Evolutionary conservation across 2,329 filamentous ascomycete genomes (phyloP).

Genomic region (Sclerotinia borealis): DNA sequence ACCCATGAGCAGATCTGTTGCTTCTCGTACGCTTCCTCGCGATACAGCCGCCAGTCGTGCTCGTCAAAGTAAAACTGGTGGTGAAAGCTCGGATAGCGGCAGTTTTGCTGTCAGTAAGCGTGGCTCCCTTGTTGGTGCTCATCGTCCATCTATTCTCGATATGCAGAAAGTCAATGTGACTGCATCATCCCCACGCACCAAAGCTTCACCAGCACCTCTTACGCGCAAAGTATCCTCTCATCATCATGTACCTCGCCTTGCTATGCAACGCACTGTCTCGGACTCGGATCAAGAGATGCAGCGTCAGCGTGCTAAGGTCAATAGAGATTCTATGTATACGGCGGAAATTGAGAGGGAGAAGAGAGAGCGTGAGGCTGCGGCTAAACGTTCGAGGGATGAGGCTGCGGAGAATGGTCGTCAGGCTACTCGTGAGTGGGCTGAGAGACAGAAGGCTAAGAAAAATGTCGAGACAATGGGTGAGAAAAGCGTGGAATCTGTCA

Average conservation of each 20-base stretch:
- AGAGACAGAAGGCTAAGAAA: slow-evolving; percentile 41
- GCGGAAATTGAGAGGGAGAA: slow-evolving; percentile 48
- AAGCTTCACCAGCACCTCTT: slow-evolving; percentile 17
- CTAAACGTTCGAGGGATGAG: slow-evolving; percentile 50
- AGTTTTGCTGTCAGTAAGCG: slow-evolving; percentile 27
- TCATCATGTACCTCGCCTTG: slow-evolving; percentile 19
- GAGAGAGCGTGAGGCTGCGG: slow-evolving; percentile 47
- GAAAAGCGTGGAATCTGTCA: slow-evolving; percentile 23
- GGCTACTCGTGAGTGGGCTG: slow-evolving; percentile 56
- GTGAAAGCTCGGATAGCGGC: slow-evolving; percentile 23
- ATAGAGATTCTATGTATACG: slow-evolving; percentile 44
- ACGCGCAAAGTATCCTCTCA: slow-evolving; percentile 23
- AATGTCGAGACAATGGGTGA: slow-evolving; percentile 18
- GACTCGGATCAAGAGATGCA: slow-evolving; percentile 46
- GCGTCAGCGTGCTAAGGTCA: slow-evolving; percentile 46
- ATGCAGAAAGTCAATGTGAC: slow-evolving; percentile 28
- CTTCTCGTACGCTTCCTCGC: slow-evolving; percentile 39
- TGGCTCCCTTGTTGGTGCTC: slow-evolving; percentile 29
- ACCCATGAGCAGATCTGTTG: slow-evolving; percentile 44
- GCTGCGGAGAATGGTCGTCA: slow-evolving; percentile 55
- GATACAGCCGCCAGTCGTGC: slow-evolving; percentile 54
- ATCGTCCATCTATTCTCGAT: slow-evolving; percentile 32
- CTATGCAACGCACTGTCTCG: slow-evolving; percentile 42
- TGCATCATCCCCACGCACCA: slow-evolving; percentile 26
- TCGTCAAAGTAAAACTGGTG: slow-evolving; percentile 42